These are phyloP conservation scores for Monosporozyma servazzii DNA, from an alignment of 805 yeast species.

Conservation along the genomic window DNA sequence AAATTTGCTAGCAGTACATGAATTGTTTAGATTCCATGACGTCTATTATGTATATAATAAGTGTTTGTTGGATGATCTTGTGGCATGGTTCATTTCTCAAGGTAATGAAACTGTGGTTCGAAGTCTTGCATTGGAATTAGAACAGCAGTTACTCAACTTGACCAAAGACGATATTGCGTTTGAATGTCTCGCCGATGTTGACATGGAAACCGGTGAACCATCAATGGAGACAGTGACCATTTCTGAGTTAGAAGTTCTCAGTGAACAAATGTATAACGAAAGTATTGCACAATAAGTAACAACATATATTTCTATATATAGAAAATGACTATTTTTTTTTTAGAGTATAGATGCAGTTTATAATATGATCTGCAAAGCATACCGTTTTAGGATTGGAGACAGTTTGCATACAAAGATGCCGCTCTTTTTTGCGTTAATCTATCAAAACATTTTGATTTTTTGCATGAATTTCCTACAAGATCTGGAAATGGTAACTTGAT, in stretches of 20 bases:
- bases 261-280: conserved; percentile 2
- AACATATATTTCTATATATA: neutral
- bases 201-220: conserved; percentile 31
- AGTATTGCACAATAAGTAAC: neutral
- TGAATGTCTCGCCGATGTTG: conserved; percentile 32
- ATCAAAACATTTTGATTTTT: too few species aligned
- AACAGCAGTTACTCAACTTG: conserved; percentile 29
- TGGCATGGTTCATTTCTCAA: conserved; percentile 57
- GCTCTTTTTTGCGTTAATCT: too few species aligned
- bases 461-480: too few species aligned
- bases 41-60: conserved; percentile 76
- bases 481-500: too few species aligned
- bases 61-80: conserved; percentile 66
- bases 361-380: neutral
- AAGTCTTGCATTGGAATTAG: conserved; percentile 56
- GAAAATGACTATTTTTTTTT: neutral
- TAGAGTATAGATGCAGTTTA: neutral
- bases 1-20: conserved; percentile 51
- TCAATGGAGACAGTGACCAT: conserved; percentile 38
- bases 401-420: too few species aligned
- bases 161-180: conserved; percentile 40
- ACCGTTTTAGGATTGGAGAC: too few species aligned
- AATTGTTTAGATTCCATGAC: conserved; percentile 74
- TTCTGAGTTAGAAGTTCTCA: conserved; percentile 42
- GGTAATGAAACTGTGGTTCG: conserved; percentile 53